These are phyloP conservation scores for Paxillus ammoniavirescens DNA, from an alignment of 768 basidiomycete species.

Conservation along the genomic window DNA sequence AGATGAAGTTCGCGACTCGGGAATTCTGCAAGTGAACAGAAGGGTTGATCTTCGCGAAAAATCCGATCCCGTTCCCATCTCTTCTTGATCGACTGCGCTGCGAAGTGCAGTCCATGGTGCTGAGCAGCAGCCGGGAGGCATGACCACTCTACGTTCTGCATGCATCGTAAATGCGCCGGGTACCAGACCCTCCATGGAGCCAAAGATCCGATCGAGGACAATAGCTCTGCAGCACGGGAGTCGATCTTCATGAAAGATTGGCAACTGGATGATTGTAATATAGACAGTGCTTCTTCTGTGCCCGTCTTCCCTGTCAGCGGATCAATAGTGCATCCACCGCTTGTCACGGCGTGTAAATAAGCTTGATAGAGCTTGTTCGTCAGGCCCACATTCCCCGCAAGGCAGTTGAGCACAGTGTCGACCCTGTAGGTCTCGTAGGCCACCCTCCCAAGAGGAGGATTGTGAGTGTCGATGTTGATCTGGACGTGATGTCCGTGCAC, in stretches of 20 bases:
- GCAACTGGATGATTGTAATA: conserved; percentile 33
- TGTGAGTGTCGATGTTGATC: background rate
- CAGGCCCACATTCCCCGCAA: conserved; percentile 21
- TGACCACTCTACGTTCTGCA: conserved; percentile 39
- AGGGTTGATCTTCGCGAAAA: conserved; percentile 3
- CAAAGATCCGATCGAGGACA: conserved; percentile 32
- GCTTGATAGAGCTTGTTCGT: conserved; percentile 29
- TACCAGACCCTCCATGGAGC: conserved; percentile 35
- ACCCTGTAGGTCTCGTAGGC: conserved; percentile 24
- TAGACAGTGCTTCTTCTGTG: conserved; percentile 37
- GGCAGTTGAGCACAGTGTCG: conserved; percentile 23
- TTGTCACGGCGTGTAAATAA: conserved; percentile 42
- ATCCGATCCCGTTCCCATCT: conserved; percentile 7
- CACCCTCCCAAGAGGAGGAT: background rate
- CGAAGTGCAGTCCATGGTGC: conserved; percentile 22
- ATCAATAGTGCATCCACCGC: conserved; percentile 36
- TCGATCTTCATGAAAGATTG: conserved; percentile 38
- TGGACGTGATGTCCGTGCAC: background rate
- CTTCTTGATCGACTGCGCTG: conserved; percentile 25
- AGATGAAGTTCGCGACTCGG: conserved; percentile 11
- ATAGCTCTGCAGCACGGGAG: conserved; percentile 23
- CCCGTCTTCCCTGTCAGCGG: conserved; percentile 42
- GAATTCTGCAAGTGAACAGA: background rate
- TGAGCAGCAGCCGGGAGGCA: conserved; percentile 26
- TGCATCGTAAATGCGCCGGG: conserved; percentile 31